phyloP scores from a whole-genome alignment of 1,139 yeast species.

The Suhomyces coccinellae region DNA sequence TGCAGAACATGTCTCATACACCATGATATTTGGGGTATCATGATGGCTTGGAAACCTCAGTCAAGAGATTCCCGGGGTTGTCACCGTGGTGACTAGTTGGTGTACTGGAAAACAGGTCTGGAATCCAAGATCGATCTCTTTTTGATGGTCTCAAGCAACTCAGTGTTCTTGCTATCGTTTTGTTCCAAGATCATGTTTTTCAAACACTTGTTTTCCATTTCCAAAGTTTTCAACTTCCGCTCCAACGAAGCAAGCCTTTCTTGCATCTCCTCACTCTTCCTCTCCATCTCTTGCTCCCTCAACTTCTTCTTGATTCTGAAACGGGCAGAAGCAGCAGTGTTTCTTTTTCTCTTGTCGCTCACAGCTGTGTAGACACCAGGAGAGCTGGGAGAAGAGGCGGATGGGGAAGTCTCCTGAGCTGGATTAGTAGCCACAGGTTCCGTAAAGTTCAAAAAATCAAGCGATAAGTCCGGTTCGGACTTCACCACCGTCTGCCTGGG shows the following conservation, averaged over 20 bases:
- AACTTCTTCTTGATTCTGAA: conserved; percentile 79
- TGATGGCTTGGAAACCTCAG: background rate
- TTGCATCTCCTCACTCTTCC: conserved; percentile 45
- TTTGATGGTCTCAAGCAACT: conserved; percentile 43
- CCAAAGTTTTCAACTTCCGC: conserved; percentile 49
- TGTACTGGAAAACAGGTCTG: conserved; percentile 33
- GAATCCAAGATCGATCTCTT: conserved; percentile 39
- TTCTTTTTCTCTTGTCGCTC: conserved; percentile 62
- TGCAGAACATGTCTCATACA: background rate
- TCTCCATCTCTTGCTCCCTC: conserved; percentile 79
- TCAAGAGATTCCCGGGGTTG: conserved; percentile 1
- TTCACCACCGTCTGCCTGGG: conserved; percentile 9
- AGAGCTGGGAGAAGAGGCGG: conserved; percentile 13
- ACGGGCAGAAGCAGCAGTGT: conserved; percentile 80
- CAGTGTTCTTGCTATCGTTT: conserved; percentile 42
- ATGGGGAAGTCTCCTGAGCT: conserved; percentile 4
- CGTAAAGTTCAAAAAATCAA: conserved; percentile 13
- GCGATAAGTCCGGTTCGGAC: conserved; percentile 13
- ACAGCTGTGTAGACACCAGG: conserved; percentile 16
- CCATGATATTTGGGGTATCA: conserved; percentile 1
- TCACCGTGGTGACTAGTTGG: conserved; percentile 19
- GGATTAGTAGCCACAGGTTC: conserved; percentile 1
- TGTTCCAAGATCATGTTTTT: conserved; percentile 51
- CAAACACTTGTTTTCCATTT: conserved; percentile 79
- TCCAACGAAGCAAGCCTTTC: conserved; percentile 42